These are phyloP conservation scores for Daldinia bambusicola DNA, from an alignment of 495 filamentous ascomycete species.

Conservation along the genomic window DNA sequence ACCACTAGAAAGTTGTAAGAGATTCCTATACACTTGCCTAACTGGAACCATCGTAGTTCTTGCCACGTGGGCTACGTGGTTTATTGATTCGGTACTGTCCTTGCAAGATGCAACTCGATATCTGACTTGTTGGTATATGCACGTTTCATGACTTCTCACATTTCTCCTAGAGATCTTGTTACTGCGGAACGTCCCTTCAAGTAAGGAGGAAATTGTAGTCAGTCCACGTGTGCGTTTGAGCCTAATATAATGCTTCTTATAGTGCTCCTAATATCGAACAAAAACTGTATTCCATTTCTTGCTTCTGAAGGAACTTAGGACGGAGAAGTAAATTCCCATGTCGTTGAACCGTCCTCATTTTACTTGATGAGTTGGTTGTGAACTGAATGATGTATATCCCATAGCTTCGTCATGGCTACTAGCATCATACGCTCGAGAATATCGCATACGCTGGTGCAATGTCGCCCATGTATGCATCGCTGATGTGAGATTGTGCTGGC, in stretches of 20 bases:
- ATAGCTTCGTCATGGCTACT: background rate
- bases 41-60: constrained; percentile 17
- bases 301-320: background rate
- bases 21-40: constrained; percentile 19
- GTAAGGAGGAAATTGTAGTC: background rate
- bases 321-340: background rate
- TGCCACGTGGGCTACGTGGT: constrained; percentile 41
- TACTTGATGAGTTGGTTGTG: constrained; percentile 2
- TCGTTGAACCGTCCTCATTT: background rate
- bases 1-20: constrained; percentile 12
- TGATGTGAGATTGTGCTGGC: constrained; percentile 37
- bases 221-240: too few relatives aligned
- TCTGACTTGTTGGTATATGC: constrained; percentile 15
- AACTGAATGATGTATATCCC: constrained; percentile 20
- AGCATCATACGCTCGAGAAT: constrained; percentile 14
- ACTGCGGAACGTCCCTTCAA: background rate
- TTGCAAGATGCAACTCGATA: constrained; percentile 29
- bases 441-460: constrained; percentile 19
- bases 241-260: background rate
- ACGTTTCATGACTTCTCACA: constrained; percentile 9
- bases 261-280: background rate
- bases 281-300: background rate
- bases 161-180: background rate
- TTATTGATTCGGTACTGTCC: constrained; percentile 25
- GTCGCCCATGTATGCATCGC: constrained; percentile 20